These are phyloP conservation scores for Backusella sp. DNA, from an alignment of 192 early-diverging fungal genomes.

Conservation along the genomic window DNA sequence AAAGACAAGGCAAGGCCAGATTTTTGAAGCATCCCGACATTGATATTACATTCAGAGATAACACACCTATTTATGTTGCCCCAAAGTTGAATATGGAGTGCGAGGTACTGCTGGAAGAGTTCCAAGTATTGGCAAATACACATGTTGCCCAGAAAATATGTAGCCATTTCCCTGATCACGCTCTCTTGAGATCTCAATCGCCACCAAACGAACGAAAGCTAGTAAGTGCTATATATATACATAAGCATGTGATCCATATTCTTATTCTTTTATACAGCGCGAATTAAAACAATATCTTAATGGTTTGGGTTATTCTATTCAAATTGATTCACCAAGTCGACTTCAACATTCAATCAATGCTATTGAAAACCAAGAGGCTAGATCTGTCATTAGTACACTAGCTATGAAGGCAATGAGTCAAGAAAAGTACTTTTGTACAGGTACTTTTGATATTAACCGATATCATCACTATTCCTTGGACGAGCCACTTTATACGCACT, in stretches of 20 bases:
- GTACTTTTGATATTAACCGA: conserved; percentile 67
- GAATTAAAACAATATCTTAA: conserved; percentile 52
- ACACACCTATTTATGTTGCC: conserved; percentile 85
- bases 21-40: conserved; percentile 89
- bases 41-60: conserved; percentile 84
- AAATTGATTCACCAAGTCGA: conserved; percentile 56
- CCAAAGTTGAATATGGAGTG: conserved; percentile 89
- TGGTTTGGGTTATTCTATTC: conserved; percentile 74
- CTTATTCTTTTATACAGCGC: background rate
- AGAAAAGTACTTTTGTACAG: conserved; percentile 96
- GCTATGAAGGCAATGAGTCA: conserved; percentile 92
- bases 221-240: background rate
- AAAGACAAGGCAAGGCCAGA: conserved; percentile 76
- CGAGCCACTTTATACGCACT: conserved; percentile 93
- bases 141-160: conserved; percentile 92
- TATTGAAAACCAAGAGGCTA: conserved; percentile 53
- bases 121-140: conserved; percentile 96
- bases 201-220: conserved; percentile 59
- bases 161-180: conserved; percentile 87
- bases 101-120: conserved; percentile 96
- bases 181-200: conserved; percentile 85
- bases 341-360: conserved; percentile 59
- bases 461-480: conserved; percentile 95
- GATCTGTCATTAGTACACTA: conserved; percentile 74
- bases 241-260: background rate